A percentile compares a stretch with the other conserved stretches of the same genome.
phyloP scores from a whole-genome alignment of 164 flowering plant genomes.

The Euptelea pleiosperma region DNA sequence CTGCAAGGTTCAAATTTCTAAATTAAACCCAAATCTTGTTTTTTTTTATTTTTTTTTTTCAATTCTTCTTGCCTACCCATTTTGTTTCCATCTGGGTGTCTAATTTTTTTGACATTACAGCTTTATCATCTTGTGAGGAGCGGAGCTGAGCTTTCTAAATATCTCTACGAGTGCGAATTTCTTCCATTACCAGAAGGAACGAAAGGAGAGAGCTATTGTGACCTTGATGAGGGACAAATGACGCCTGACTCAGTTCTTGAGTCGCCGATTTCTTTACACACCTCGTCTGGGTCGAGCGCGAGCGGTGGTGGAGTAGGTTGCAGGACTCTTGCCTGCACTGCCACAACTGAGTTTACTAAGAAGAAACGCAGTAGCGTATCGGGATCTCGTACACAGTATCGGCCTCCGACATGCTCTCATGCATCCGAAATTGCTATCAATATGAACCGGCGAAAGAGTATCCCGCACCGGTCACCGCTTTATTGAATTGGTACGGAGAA shows the following conservation, averaged over 20 bases:
- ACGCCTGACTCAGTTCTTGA: slow-evolving; percentile 74
- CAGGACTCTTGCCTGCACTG: slow-evolving; percentile 44
- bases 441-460: slow-evolving; percentile 60
- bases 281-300: slow-evolving; percentile 41
- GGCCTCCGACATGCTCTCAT: slow-evolving; percentile 35
- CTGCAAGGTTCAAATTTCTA: slow-evolving; percentile 63
- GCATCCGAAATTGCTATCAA: slow-evolving; percentile 27
- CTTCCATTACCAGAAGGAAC: slow-evolving; percentile 45
- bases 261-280: slow-evolving; percentile 35
- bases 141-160: slow-evolving; percentile 43
- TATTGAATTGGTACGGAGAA: slow-evolving; percentile 27
- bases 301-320: slow-evolving; percentile 29
- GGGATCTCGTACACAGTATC: slow-evolving; percentile 24
- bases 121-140: slow-evolving; percentile 44
- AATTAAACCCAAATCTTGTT: not conserved
- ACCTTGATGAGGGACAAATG: slow-evolving; percentile 50
- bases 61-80: not conserved
- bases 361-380: slow-evolving; percentile 57
- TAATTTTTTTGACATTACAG: slow-evolving; percentile 25
- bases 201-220: slow-evolving; percentile 26
- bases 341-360: slow-evolving; percentile 57
- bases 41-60: not conserved
- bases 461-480: slow-evolving; percentile 69
- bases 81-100: not conserved
- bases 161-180: slow-evolving; percentile 48